These are phyloP conservation scores for Lachancea kluyveri DNA, from an alignment of 805 yeast genomes.

Conservation along the genomic window DNA sequence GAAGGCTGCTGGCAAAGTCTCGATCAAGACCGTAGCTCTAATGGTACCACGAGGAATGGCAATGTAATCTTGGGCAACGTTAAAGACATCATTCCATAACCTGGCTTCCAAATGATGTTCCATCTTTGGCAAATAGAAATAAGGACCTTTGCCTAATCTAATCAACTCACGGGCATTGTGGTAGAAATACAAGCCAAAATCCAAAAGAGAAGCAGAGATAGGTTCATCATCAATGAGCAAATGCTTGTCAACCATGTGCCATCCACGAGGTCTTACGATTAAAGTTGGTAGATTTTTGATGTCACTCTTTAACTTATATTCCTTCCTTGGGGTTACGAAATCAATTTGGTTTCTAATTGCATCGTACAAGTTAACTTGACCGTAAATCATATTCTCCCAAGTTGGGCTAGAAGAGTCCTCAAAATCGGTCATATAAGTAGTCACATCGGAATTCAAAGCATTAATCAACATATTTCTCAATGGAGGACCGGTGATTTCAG, in stretches of 20 bases:
- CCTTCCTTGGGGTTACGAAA: conserved; percentile 39
- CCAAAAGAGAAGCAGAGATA: conserved; percentile 69
- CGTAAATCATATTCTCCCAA: conserved; percentile 73
- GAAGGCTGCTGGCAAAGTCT: conserved; percentile 79
- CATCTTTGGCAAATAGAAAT: conserved; percentile 80
- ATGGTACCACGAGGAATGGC: conserved; percentile 69
- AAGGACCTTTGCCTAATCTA: conserved; percentile 68
- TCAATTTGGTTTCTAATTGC: conserved; percentile 65
- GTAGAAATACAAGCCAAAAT: conserved; percentile 71
- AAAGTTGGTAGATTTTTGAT: conserved; percentile 50
- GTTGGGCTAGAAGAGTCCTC: conserved; percentile 84
- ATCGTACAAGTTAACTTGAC: conserved; percentile 74
- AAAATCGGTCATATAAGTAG: conserved; percentile 81
- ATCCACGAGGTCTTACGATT: conserved; percentile 83
- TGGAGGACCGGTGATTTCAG: conserved; percentile 83
- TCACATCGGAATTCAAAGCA: conserved; percentile 71
- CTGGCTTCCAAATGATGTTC: conserved; percentile 80
- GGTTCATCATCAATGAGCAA: conserved; percentile 69
- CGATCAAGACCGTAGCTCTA: conserved; percentile 76
- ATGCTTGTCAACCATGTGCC: conserved; percentile 78
- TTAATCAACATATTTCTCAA: conserved; percentile 79
- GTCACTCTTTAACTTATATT: conserved; percentile 45
- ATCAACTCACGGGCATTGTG: conserved; percentile 63
- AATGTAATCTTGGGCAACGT: conserved; percentile 66
- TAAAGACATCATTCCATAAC: conserved; percentile 77